Percentiles rank a stretch among this genome's conserved stretches.
These are phyloP conservation scores for Rhizodiscina lignyota DNA, from an alignment of 495 filamentous ascomycete genomes.

Conservation along the genomic window DNA sequence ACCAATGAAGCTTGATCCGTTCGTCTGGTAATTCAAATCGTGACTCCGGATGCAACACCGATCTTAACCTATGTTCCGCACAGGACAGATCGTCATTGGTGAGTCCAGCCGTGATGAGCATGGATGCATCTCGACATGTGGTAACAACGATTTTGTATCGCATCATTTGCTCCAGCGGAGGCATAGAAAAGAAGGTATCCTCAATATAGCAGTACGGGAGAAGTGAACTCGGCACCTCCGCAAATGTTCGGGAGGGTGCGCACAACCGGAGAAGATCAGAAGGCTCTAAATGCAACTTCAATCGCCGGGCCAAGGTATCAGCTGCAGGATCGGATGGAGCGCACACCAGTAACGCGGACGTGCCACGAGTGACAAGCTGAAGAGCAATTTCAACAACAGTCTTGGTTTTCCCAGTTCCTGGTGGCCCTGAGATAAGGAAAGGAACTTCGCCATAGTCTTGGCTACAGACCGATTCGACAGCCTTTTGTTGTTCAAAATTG, in stretches of 20 bases:
- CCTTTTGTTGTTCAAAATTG: conserved; percentile 34
- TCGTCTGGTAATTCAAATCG: conserved; percentile 1
- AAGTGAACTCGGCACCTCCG: conserved; percentile 29
- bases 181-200: conserved; percentile 29
- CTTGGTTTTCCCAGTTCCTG: conserved; percentile 39
- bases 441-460: conserved; percentile 32
- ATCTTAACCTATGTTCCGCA: conserved; percentile 15
- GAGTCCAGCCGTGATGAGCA: conserved; percentile 31
- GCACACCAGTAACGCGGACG: conserved; percentile 38
- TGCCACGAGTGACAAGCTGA: conserved; percentile 14
- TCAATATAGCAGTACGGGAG: conserved; percentile 31
- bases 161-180: conserved; percentile 33
- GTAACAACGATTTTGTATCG: conserved; percentile 31
- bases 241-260: conserved; percentile 26
- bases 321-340: conserved; percentile 39
- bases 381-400: conserved; percentile 33
- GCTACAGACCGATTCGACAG: conserved; percentile 26
- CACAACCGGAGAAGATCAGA: conserved; percentile 31
- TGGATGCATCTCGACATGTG: conserved; percentile 31
- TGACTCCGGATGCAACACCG: conserved; percentile 13
- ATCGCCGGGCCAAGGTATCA: conserved; percentile 31
- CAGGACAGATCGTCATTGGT: conserved; percentile 28
- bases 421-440: conserved; percentile 36
- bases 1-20: conserved; percentile 31
- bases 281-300: conserved; percentile 24